Conservation (phyloP, 805 yeast species). For the Candida chauliodis region DNA sequence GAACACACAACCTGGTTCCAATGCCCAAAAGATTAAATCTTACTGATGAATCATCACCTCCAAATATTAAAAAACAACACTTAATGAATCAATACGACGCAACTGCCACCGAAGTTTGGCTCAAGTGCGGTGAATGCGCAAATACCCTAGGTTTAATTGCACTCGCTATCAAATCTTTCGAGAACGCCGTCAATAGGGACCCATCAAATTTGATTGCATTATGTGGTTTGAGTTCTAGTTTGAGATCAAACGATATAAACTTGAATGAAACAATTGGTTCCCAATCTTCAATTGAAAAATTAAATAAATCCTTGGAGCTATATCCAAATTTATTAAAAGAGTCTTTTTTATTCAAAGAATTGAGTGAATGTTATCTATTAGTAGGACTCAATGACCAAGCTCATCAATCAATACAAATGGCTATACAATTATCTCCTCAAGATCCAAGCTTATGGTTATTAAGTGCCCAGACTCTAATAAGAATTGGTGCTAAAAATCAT, state of each 20-base stretch:
- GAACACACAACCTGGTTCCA: background rate
- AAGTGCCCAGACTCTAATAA: conserved; percentile 46
- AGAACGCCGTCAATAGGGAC: conserved; percentile 39
- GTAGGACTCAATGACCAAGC: conserved; percentile 50
- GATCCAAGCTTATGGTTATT: conserved; percentile 48
- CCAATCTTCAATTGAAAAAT: conserved; percentile 36
- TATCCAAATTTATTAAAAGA: conserved; percentile 38
- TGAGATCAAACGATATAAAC: conserved; percentile 36
- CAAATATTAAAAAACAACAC: background rate
- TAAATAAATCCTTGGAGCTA: conserved; percentile 35
- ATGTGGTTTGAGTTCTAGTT: conserved; percentile 40
- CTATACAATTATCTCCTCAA: conserved; percentile 31
- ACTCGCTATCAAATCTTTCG: conserved; percentile 43
- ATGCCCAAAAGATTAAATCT: conserved; percentile 6
- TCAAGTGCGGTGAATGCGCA: conserved; percentile 46
- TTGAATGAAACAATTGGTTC: conserved; percentile 38
- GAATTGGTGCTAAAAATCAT: conserved; percentile 41
- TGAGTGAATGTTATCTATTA: conserved; percentile 49
- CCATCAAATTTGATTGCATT: conserved; percentile 40
- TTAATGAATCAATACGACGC: conserved; percentile 13
- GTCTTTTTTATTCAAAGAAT: conserved; percentile 43
- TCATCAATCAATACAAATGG: conserved; percentile 44
- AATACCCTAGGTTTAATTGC: conserved; percentile 33
- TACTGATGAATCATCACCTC: background rate
- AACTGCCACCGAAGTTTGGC: conserved; percentile 43